Base-by-base conservation (phyloP, 108 stramenopile species). In the Aureococcus anophagefferens region DNA sequence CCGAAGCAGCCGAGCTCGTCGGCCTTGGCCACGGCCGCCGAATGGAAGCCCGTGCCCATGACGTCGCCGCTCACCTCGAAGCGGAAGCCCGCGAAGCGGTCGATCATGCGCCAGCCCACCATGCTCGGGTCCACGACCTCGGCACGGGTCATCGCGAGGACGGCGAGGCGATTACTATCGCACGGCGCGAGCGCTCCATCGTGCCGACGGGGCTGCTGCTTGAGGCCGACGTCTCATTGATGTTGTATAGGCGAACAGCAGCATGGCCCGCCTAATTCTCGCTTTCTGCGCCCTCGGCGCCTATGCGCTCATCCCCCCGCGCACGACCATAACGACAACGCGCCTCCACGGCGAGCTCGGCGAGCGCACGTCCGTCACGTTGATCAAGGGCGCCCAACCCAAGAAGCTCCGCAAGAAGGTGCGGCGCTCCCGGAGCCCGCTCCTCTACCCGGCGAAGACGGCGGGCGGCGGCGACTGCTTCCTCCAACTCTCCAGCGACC, bases 1-100 rank as follows among this genome's bases (percentile, higher is more conserved):
- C 80, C 80, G 35, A 81, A 81, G 74, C 80, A 81, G 18, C 74
- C 80, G 37, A 79, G 72, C 62, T 77, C 75, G 33, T 81, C 79
- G 13, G 78, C 80, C 21, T 25, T 18, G 17, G 15, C 34, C 0
- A n/a, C 62, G 30, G 15, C 31, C 30, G 28, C 25, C 4, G 64
- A 13, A 14, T 30, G 35, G 40, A 44, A 44, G 9, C 40, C 40
- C 5, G 40, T 11, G 9, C 13, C 9, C 40, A 44, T 13, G 40
- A 44, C 40, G 40, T 44, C 9, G 40, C 40, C 40, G 9, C 13
- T 44, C 40, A 72, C 14, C 30, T 72, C 71, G 65, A 15, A 72
- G 0, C 71, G 71, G 64, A 72, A 72, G 15, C 71, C 71, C 18
- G 18, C 34, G 65, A 72, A 72, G 32, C 71, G 63, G 62, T 72